phyloP scores from a whole-genome alignment of 805 yeast genomes.

The Diddensiella santjacobensis region DNA sequence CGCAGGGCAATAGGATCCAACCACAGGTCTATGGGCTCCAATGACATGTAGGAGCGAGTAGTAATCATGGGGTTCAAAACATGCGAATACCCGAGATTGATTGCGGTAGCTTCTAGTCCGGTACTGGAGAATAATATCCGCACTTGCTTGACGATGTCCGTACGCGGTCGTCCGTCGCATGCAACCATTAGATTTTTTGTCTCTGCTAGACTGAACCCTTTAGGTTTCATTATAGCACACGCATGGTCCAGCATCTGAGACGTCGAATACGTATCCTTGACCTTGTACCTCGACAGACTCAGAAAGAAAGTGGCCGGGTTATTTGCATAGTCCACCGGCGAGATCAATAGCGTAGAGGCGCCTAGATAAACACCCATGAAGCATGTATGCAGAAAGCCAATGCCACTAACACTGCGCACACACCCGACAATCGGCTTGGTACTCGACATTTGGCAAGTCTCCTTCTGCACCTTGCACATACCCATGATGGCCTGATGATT shows the following conservation, averaged over 20 bases:
- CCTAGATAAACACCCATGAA: constrained; percentile 84
- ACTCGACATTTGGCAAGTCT: constrained; percentile 79
- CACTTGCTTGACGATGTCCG: constrained; percentile 50
- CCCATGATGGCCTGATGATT: constrained; percentile 65
- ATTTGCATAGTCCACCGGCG: constrained; percentile 71
- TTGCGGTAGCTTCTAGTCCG: constrained; percentile 60
- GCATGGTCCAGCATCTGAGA: constrained; percentile 80
- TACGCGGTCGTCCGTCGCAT: constrained; percentile 69
- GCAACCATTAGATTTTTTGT: constrained; percentile 83
- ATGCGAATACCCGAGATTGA: constrained; percentile 77
- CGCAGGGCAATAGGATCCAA: constrained; percentile 83
- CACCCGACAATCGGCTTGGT: constrained; percentile 76
- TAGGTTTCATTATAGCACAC: constrained; percentile 53
- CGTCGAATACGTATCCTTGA: constrained; percentile 82
- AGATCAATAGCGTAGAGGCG: constrained; percentile 72
- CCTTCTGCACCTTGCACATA: constrained; percentile 83
- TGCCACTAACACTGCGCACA: constrained; percentile 76
- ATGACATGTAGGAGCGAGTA: constrained; percentile 79
- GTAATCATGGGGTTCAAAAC: constrained; percentile 78
- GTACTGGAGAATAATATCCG: constrained; percentile 61
- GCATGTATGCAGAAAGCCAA: constrained; percentile 86
- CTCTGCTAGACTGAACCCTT: constrained; percentile 55
- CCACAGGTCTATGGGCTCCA: constrained; percentile 83
- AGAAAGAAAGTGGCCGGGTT: constrained; percentile 70
- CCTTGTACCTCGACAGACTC: constrained; percentile 68